Conservation (phyloP, 2,329 filamentous ascomycete species). For the Cryphonectria nitschkei region DNA sequence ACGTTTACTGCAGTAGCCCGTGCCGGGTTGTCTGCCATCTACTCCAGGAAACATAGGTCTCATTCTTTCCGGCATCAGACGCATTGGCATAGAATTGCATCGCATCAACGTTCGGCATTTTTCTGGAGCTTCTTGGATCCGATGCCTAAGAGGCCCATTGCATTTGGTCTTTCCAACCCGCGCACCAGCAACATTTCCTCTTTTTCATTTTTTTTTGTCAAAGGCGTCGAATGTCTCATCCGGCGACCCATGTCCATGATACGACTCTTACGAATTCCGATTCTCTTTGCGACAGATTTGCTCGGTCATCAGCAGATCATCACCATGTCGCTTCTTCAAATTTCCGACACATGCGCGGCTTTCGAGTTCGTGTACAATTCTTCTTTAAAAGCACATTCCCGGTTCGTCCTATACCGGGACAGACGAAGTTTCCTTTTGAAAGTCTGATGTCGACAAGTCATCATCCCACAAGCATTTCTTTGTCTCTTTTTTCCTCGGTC, state of each 20-base stretch:
- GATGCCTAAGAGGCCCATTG: slow-evolving; percentile 28
- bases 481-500: slow-evolving; percentile 7
- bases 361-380: slow-evolving; percentile 7
- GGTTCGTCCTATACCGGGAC: slow-evolving; percentile 25
- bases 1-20: slow-evolving; percentile 14
- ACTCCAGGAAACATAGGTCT: slow-evolving; percentile 26
- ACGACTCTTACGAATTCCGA: slow-evolving; percentile 11
- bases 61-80: slow-evolving; percentile 35
- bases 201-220: slow-evolving; percentile 6
- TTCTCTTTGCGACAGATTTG: slow-evolving; percentile 18
- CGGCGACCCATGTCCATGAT: slow-evolving; percentile 13
- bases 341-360: slow-evolving; percentile 18
- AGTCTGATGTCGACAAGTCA: slow-evolving; percentile 13
- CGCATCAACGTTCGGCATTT: slow-evolving; percentile 32
- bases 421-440: slow-evolving; percentile 17
- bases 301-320: slow-evolving; percentile 15
- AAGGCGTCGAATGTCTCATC: slow-evolving; percentile 13
- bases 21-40: slow-evolving; percentile 21
- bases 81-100: slow-evolving; percentile 37
- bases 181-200: slow-evolving; percentile 18
- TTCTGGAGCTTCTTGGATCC: slow-evolving; percentile 35
- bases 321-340: slow-evolving; percentile 5
- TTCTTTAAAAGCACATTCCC: slow-evolving; percentile 13
- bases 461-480: slow-evolving; percentile 16
- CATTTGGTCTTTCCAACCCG: slow-evolving; percentile 24